phyloP scores from a whole-genome alignment of 495 filamentous ascomycete genomes.

The Tuber umbilicatum region DNA sequence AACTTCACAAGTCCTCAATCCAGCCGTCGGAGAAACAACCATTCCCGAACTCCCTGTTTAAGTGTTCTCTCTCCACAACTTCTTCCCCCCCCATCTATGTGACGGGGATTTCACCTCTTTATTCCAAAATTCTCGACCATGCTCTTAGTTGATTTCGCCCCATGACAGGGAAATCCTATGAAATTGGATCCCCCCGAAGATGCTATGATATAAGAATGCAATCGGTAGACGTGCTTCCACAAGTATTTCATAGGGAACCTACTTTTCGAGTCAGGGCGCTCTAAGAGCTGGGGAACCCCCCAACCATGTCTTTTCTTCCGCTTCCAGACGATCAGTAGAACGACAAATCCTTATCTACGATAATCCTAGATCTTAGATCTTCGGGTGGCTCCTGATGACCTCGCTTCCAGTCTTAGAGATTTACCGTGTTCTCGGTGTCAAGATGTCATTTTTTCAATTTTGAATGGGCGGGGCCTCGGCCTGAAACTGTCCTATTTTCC shows the following conservation, averaged over 20 bases:
- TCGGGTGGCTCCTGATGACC: not conserved
- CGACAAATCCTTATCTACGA: not conserved
- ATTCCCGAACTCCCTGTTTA: constrained; percentile 49
- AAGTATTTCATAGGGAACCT: constrained; percentile 38
- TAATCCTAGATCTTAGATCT: not conserved
- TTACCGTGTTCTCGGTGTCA: not conserved
- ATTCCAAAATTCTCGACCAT: constrained; percentile 40
- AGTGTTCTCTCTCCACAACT: constrained; percentile 43
- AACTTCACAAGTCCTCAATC: not conserved
- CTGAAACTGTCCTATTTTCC: not conserved
- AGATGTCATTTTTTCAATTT: not conserved
- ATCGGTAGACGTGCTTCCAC: constrained; percentile 8
- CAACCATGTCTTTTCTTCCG: not conserved
- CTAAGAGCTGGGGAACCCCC: not conserved
- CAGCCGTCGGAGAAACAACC: constrained; percentile 49
- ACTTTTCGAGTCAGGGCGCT: constrained; percentile 43
- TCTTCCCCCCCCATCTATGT: constrained; percentile 44
- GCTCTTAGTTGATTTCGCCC: no score
- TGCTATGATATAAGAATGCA: constrained; percentile 35
- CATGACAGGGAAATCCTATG: no score
- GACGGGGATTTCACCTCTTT: constrained; percentile 46
- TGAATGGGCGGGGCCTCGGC: not conserved
- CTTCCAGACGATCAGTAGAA: not conserved
- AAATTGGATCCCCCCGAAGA: no score
- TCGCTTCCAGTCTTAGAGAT: not conserved